phyloP scores from a whole-genome alignment of 805 yeast genomes.

The Lachancea waltii region DNA sequence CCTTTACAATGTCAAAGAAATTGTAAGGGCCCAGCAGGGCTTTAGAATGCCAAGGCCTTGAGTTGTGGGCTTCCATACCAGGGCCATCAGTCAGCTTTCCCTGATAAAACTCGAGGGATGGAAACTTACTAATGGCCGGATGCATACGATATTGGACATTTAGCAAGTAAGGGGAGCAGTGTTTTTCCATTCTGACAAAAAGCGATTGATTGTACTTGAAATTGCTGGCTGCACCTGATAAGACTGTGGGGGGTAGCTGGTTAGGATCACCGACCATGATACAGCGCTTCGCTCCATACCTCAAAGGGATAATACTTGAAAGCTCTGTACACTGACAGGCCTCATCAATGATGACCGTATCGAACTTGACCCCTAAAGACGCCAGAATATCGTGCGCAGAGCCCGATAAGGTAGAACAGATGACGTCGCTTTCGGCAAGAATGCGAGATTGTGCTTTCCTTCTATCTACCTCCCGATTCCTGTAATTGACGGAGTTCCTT shows the following conservation, averaged over 20 bases:
- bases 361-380: constrained; percentile 68
- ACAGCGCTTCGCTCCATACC: constrained; percentile 86
- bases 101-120: constrained; percentile 75
- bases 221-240: constrained; percentile 80
- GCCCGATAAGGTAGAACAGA: constrained; percentile 90
- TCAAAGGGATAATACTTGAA: constrained; percentile 82
- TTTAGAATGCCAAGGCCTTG: constrained; percentile 67
- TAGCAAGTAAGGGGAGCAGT: constrained; percentile 55
- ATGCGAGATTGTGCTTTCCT: constrained; percentile 69
- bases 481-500: constrained; percentile 53
- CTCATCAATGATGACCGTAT: constrained; percentile 90
- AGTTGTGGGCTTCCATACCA: constrained; percentile 52
- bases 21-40: constrained; percentile 62
- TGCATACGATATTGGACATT: constrained; percentile 98
- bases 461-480: constrained; percentile 74
- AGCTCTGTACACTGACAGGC: constrained; percentile 96
- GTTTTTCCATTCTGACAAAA: constrained; percentile 85
- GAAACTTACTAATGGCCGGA: constrained; percentile 82
- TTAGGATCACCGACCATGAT: constrained; percentile 99
- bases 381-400: constrained; percentile 86
- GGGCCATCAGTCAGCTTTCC: constrained; percentile 73
- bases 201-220: constrained; percentile 82
- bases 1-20: constrained; percentile 63
- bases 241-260: constrained; percentile 93
- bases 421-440: constrained; percentile 68